Evolutionary conservation across 176 grass and related monocot genomes (phyloP).

Genomic region (Puccinellia tenuiflora): DNA sequence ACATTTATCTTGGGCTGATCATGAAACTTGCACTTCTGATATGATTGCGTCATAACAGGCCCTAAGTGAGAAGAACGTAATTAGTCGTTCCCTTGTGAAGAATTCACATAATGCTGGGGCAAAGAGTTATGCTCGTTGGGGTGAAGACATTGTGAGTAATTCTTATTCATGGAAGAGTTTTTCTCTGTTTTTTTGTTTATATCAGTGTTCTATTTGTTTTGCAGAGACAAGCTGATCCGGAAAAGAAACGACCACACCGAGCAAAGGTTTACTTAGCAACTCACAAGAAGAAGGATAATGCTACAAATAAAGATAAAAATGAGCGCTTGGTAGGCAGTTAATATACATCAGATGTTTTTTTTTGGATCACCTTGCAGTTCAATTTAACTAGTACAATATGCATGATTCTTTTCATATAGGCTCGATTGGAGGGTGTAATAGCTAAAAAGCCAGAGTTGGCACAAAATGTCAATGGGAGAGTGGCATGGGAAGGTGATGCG

Average conservation of each 20-base stretch:
- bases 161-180: not conserved
- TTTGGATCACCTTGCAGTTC: not conserved
- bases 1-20: not conserved
- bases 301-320: not conserved
- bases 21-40: not conserved
- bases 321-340: not conserved
- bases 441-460: not conserved
- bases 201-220: not conserved
- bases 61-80: conserved; percentile 6
- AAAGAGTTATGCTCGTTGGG: conserved; percentile 23
- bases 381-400: not conserved
- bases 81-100: not conserved
- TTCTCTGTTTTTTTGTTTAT: not conserved
- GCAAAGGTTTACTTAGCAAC: not conserved
- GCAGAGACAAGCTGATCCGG: not conserved
- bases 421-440: not conserved
- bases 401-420: not conserved
- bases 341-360: not conserved
- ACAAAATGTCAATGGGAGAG: not conserved
- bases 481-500: conserved; percentile 31
- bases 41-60: not conserved
- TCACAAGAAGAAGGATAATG: not conserved
- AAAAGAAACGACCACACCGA: not conserved
- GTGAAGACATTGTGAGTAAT: conserved; percentile 12
- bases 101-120: conserved; percentile 12